phyloP scores from a whole-genome alignment of 257 asterid genomes.

The Scutellaria baicalensis region DNA sequence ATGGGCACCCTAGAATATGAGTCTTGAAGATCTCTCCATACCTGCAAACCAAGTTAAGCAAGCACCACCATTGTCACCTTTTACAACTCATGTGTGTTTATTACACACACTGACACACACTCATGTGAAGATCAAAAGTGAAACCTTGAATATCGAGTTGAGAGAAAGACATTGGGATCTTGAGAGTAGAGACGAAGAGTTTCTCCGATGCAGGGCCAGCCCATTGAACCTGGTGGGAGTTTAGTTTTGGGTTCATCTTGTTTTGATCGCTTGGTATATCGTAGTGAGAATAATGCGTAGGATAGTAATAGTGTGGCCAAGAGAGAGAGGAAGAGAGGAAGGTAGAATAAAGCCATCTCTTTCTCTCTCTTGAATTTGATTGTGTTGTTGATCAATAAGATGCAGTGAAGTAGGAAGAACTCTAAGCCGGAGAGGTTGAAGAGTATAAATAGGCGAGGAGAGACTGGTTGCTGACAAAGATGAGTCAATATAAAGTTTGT shows the following conservation, averaged over 20 bases:
- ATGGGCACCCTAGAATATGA: slow-evolving; percentile 66
- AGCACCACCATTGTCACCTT: background rate
- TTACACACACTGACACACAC: too few species aligned
- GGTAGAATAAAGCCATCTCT: slow-evolving; percentile 17
- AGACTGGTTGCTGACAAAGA: background rate
- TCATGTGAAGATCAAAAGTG: too few species aligned
- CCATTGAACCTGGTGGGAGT: slow-evolving; percentile 95
- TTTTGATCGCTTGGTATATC: slow-evolving; percentile 1
- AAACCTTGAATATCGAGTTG: slow-evolving; percentile 54
- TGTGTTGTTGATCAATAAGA: background rate
- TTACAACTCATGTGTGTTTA: background rate
- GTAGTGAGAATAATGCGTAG: slow-evolving; percentile 4
- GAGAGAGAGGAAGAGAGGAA: slow-evolving; percentile 19
- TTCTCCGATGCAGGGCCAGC: slow-evolving; percentile 82
- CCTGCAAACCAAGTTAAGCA: slow-evolving; percentile 28
- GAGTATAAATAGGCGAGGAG: slow-evolving; percentile 13
- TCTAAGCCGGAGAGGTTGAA: background rate
- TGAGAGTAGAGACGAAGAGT: slow-evolving; percentile 79
- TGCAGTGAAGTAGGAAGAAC: too few species aligned
- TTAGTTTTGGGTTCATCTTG: slow-evolving; percentile 3
- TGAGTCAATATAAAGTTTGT: too few species aligned
- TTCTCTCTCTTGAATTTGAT: background rate
- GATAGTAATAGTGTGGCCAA: background rate
- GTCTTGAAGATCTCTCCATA: slow-evolving; percentile 87
- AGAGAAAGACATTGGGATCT: slow-evolving; percentile 58